Conservation (phyloP, 2,329 filamentous ascomycete genomes). For the Colletotrichum chrysophilum region DNA sequence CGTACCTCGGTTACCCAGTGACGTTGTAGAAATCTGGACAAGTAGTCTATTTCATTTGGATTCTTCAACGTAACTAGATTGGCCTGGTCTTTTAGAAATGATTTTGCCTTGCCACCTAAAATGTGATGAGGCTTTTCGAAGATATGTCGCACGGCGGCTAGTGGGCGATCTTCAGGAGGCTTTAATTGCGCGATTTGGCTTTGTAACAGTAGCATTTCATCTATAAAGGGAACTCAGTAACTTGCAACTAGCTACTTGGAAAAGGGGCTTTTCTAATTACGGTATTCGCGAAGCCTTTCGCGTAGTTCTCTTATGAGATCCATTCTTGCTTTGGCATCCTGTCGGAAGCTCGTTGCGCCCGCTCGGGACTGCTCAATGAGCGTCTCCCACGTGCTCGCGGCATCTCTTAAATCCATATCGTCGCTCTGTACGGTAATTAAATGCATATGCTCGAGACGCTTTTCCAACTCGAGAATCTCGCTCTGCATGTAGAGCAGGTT, state of each 20-base stretch:
- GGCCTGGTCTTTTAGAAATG: not conserved
- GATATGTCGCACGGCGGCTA: not conserved
- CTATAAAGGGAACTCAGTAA: not conserved
- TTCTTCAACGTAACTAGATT: not conserved
- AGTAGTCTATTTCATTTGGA: fast-evolving
- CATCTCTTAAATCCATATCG: conserved; percentile 7
- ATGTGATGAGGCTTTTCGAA: not conserved
- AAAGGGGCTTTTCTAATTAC: not conserved
- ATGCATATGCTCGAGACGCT: not conserved
- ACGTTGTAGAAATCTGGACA: not conserved
- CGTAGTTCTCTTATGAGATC: not conserved
- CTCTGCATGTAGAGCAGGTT: conserved; percentile 9
- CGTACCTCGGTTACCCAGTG: not conserved
- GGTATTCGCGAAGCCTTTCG: not conserved
- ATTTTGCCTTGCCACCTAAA: not conserved
- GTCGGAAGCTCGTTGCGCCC: fast-evolving
- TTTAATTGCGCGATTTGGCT: not conserved
- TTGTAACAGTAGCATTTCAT: not conserved
- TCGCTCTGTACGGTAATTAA: not conserved
- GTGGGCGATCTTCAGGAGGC: not conserved
- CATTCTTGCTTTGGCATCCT: not conserved
- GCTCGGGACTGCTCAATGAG: not conserved
- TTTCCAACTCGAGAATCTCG: not conserved
- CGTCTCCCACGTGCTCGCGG: not conserved
- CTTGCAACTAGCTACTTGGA: not conserved